Conservation (phyloP, 1,284 basidiomycete genomes). For the Ceratobasidium sp. region DNA sequence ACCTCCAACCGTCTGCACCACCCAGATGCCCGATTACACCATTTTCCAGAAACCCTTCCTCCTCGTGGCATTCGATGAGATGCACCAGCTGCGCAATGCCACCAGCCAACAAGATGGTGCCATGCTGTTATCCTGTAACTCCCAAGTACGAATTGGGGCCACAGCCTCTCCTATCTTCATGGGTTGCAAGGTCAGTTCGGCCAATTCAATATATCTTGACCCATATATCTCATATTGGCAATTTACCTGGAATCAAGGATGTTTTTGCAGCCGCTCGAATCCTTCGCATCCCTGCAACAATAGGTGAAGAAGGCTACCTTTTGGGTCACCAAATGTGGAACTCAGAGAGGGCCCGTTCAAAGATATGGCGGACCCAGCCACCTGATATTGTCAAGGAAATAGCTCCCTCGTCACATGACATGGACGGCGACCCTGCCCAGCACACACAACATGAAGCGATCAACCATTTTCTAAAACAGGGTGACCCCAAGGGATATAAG, state of each 20-base stretch:
- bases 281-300: no score
- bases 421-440: not conserved
- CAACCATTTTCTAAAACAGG: not conserved
- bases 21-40: not conserved
- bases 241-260: no score
- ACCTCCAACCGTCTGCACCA: not conserved
- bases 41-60: not conserved
- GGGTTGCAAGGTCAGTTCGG: slow-evolving; percentile 6
- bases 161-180: slow-evolving; percentile 27
- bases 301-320: no score
- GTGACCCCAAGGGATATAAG: not conserved
- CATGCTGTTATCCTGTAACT: not conserved
- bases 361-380: no score
- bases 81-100: slow-evolving; percentile 7
- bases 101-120: not conserved
- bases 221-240: no score
- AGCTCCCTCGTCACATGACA: not conserved
- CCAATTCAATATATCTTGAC: no score
- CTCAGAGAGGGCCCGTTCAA: no score
- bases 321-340: no score
- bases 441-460: not conserved
- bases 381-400: not conserved
- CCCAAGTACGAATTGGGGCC: not conserved
- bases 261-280: no score
- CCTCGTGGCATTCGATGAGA: not conserved